Base-by-base conservation (phyloP, 768 basidiomycete genomes). In the Lentinula edodes region DNA sequence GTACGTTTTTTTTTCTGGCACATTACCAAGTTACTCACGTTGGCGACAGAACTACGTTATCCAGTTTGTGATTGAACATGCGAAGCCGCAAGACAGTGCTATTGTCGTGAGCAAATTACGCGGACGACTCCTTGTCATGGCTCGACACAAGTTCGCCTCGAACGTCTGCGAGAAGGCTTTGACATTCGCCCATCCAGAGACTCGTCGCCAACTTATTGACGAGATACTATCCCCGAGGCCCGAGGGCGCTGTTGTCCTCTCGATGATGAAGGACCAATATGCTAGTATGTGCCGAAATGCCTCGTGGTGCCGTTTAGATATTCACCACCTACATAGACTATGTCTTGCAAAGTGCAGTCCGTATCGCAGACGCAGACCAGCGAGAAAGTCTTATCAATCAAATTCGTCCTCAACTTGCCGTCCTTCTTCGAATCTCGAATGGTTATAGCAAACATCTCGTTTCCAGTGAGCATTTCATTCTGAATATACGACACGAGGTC, bases 131-230 rank as follows among this genome's bases (percentile, higher is more conserved):
- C 71, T 95, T 46, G 78, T 80, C 63, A 85, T 95, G 81, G 83
- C 93, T 0, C 83, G 87, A 57, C 93, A 93, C 71, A 96, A 96
- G 71, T 96, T 92, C 68, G 95, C 93, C 5, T 97, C 95, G 5
- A 98, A 99, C 68, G 96, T 98, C 18, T 91, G 90, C 72, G 95
- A 96, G 75, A 95, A 93, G 73, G 93, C 93, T 5, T 80, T 96
- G 39, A 72, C 86, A 34, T 85, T 80, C 38, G 85, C 90, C 0
- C 82, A 85, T 58, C 38, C 79, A 0, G 86, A 88, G 9, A 87
- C 81, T 63, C 87, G 93, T 50, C 82, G 81, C 8, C 71, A 73
- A 39, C 76, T 98, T 46, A 85, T 98, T 62, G 86, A 92, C 32
- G 95, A 97, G 72, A 85, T 98, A 60, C 83, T 96, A 76, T 72